Base-by-base conservation (phyloP, 805 yeast genomes). In the Starmerella gropengiesseri region DNA sequence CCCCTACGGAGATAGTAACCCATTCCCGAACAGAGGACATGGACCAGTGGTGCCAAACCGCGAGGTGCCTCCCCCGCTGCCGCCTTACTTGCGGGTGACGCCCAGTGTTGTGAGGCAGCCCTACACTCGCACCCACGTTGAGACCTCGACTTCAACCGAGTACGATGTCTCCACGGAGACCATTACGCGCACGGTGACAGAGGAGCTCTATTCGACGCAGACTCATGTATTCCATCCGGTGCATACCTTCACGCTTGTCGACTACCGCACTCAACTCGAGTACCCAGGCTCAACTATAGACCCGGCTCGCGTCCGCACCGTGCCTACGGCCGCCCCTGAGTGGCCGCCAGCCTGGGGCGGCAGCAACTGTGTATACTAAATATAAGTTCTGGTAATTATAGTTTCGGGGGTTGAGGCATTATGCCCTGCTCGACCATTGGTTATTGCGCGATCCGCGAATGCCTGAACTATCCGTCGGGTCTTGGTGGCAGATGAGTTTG, bases 241-340 rank as follows among this genome's bases (percentile, higher is more conserved):
- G 28, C 30, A 31, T 35, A 48, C 51, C 3, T 28, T 22, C 28
- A 43, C 49, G 11, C 20, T 22, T 12, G 45, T 45, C 18, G 49
- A 43, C 9, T 27, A 29, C 19, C 42, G 23, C 29, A 40, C 52
- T 13, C 30, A 36, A 11, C 32, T 31, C 21, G 48, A 41, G 42
- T 47, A 47, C 27, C 51, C 52, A 2, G 52, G 45, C n/a, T 37
- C 47, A 5, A 48, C 52, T 16, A 40, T 48, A 21, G 41, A 39
- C 21, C 41, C 43, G 7, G 26, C 16, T 21, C 37, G 23, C 21
- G 37, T 44, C 20, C 35, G 33, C 7, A 31, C 40, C 22, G 14
- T 29, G 17, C 40, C 40, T 9, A 29, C 32, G 9, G 33, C 14
- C 18, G 27, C 7, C 11, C 17, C 17, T 11, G 11, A 30, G 20